phyloP scores from a whole-genome alignment of 257 asterid species.

The Solanum rostratum region DNA sequence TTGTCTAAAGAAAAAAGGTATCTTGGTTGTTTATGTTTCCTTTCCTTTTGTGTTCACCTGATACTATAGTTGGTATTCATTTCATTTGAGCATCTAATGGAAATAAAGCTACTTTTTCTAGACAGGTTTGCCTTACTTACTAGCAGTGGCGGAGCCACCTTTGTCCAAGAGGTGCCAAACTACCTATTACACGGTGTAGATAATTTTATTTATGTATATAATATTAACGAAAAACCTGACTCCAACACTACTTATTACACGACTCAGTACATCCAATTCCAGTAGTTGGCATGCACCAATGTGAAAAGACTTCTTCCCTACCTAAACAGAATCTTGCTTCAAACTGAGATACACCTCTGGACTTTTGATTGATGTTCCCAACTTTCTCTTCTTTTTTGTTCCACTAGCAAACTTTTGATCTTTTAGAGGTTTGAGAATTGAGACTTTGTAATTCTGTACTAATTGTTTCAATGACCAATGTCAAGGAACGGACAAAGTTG shows the following conservation, averaged over 20 bases:
- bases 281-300: not conserved
- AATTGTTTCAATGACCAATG: not conserved
- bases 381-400: not conserved
- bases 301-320: conserved; percentile 4
- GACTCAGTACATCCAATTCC: not conserved
- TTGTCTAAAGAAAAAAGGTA: conserved; percentile 11
- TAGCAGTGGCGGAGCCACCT: not conserved
- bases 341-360: not conserved
- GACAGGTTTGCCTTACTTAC: conserved; percentile 7
- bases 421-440: not conserved
- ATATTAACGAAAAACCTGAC: not conserved
- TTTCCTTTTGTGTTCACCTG: not conserved
- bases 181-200: not conserved
- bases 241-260: not conserved
- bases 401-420: not conserved
- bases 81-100: not conserved
- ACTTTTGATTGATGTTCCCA: not conserved
- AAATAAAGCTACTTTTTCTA: conserved; percentile 11
- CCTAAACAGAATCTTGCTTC: conserved; percentile 7
- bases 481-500: not conserved
- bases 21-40: not conserved
- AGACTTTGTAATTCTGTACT: not conserved
- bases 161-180: not conserved
- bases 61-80: conserved; percentile 1
- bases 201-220: not conserved